phyloP scores from a whole-genome alignment of 2,329 filamentous ascomycete species.

The Claviceps sp. region DNA sequence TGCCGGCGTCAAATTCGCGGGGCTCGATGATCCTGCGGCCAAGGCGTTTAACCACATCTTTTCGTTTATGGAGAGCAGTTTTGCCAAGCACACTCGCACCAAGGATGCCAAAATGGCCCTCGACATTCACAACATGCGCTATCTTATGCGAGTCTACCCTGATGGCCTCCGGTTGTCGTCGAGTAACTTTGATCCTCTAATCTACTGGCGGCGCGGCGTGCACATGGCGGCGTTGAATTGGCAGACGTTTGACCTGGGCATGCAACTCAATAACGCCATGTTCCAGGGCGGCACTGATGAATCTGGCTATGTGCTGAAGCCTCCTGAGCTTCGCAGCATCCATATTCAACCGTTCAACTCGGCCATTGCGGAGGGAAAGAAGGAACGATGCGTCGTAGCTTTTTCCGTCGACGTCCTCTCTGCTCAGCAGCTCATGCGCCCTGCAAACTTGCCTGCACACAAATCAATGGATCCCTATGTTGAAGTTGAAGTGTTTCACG shows the following conservation, averaged over 20 bases:
- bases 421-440: conserved; percentile 84
- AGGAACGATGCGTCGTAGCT: conserved; percentile 67
- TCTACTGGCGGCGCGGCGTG: conserved; percentile 88
- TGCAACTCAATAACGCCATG: conserved; percentile 97
- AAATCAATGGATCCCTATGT: conserved; percentile 81
- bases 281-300: conserved; percentile 79
- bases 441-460: conserved; percentile 55
- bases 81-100: conserved; percentile 65
- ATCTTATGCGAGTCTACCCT: conserved; percentile 90
- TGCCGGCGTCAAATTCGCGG: conserved; percentile 64
- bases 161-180: conserved; percentile 70
- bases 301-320: conserved; percentile 89
- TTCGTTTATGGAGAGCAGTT: conserved; percentile 84
- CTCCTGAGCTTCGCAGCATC: conserved; percentile 66
- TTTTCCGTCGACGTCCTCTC: conserved; percentile 86
- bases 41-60: conserved; percentile 89
- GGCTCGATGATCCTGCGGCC: conserved; percentile 65
- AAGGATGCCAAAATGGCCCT: conserved; percentile 64
- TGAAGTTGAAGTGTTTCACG: conserved; percentile 87
- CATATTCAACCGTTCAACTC: conserved; percentile 40
- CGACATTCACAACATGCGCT: conserved; percentile 80
- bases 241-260: conserved; percentile 92
- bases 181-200: conserved; percentile 86
- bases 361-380: conserved; percentile 45
- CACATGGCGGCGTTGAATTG: conserved; percentile 98